Evolutionary conservation across 2,329 filamentous ascomycete species (phyloP), one percentile per base, ranked within the genome.

Genomic region (Ophiobolus disseminans): DNA sequence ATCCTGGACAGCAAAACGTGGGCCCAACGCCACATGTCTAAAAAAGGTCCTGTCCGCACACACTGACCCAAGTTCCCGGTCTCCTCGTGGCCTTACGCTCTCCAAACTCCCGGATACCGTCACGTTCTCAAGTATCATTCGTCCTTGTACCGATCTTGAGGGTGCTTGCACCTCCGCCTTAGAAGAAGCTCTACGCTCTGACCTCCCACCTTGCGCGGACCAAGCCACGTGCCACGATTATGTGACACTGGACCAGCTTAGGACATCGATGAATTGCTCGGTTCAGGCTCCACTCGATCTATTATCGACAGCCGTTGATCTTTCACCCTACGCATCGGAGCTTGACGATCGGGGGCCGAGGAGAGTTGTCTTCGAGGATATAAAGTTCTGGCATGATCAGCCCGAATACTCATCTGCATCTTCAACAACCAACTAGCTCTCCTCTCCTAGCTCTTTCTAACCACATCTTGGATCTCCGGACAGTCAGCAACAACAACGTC

Each of bases 21-120:
- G 47, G 23, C 48, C 49, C 48, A 34, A 60, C 62, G 63, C 63
- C 66, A 69, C 55, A 48, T 19, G 44, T 55, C 65, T 67, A 67
- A 69, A 63, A 64, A 57, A 55, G 57, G 64, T 35, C 31, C 25
- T 51, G 38, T 57, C 48, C 42, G 55, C 55, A 54, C 51, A 52
- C 53, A 34, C 48, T 32, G 28, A 48, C 35, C 38, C 53, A 50
- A 53, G 46, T 44, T 50, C 48, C 57, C 48, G 54, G 55, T 49
- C 46, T 40, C 54, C 57, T 50, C 53, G 48, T 61, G 48, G 41
- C 60, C 50, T 60, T 39, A 62, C 50, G 45, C 37, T 46, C 17
- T 48, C 49, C 49, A 47, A 51, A 25, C 48, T 36, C 40, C 46
- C 57, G 50, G 52, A 57, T 46, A 45, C 43, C 39, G 38, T 53